Evolutionary conservation across 805 yeast genomes (phyloP), one percentile per base, ranked within the genome.

Genomic region (Candida piceae): DNA sequence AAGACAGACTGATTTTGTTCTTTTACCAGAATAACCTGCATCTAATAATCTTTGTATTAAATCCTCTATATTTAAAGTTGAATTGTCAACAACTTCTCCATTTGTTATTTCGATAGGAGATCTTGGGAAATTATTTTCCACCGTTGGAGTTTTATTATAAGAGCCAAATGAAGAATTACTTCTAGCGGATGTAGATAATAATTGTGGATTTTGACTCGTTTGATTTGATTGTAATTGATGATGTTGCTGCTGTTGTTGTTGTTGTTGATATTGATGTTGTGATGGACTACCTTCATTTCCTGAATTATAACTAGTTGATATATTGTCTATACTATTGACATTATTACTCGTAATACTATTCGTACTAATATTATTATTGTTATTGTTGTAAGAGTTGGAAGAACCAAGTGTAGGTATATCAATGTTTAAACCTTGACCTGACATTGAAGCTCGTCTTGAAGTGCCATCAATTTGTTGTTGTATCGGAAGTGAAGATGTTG

Each of bases 21-120:
- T 74, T 59, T 90, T 93, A 7, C 97, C 97, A 10, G 89, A 76
- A 62, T 93, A 93, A 8, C 97, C 99, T 1, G 96, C 96, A 63
- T 93, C 97, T 45, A 93, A 69, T 45, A 93, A 70, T 49, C 95
- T 69, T 64, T 89, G 97, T 42, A 93, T 93, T 33, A 86, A 69
- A 53, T 86, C 94, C 62, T 93, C 98, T 31, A 93, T 72, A 57
- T 49, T 46, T 13, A 34, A 30, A 15, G 16, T 39, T 36, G 33
- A 39, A 16, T 36, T 32, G 19, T 26, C 17, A 7, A 13, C 11
- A 6, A 6, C 13, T 26, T 26, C 17, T 6, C 17, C 13, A 15
- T 37, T 31, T 36, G 31, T 35, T 24, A 26, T 50, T 22, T 38
- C 45, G 22, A 32, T 42, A 29, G 37, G 57, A 35, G 49, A 41